Evolutionary conservation across 768 basidiomycete species (phyloP).

Genomic region (Boletus edulis): DNA sequence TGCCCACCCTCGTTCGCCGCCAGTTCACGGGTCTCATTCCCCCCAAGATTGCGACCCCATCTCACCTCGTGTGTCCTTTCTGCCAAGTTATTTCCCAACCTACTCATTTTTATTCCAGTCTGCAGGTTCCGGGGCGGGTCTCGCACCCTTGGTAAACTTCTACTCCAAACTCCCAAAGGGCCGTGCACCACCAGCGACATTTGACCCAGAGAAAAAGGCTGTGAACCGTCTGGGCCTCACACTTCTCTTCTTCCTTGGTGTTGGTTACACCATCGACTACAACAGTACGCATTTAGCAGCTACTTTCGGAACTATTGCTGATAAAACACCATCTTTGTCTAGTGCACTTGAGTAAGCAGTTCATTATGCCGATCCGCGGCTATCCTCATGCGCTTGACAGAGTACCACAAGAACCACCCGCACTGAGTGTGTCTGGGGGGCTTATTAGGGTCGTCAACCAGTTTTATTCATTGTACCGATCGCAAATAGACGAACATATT

Average conservation of each 20-base stretch:
- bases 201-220: slow-evolving; percentile 84
- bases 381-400: slow-evolving; percentile 40
- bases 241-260: slow-evolving; percentile 56
- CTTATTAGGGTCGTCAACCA: slow-evolving; percentile 3
- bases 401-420: slow-evolving; percentile 90
- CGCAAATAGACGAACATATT: slow-evolving; percentile 26
- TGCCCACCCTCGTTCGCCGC: slow-evolving; percentile 80
- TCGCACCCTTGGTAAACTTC: slow-evolving; percentile 86
- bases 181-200: slow-evolving; percentile 54
- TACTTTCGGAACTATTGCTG: slow-evolving; percentile 4
- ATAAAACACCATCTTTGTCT: slow-evolving; percentile 9
- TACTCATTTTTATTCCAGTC: slow-evolving; percentile 46
- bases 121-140: slow-evolving; percentile 76
- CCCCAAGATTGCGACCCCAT: slow-evolving; percentile 92
- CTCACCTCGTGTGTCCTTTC: slow-evolving; percentile 60
- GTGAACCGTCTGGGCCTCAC: slow-evolving; percentile 48
- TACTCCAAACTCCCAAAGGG: slow-evolving; percentile 98
- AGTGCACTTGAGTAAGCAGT: slow-evolving; percentile 82
- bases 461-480: slow-evolving; percentile 19
- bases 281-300: slow-evolving; percentile 60
- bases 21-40: slow-evolving; percentile 84
- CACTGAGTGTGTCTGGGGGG: slow-evolving; percentile 45
- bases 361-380: background rate
- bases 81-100: background rate
- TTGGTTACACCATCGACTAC: slow-evolving; percentile 85